Conservation (phyloP, 768 basidiomycete species). For the Lactarius deliciosus region DNA sequence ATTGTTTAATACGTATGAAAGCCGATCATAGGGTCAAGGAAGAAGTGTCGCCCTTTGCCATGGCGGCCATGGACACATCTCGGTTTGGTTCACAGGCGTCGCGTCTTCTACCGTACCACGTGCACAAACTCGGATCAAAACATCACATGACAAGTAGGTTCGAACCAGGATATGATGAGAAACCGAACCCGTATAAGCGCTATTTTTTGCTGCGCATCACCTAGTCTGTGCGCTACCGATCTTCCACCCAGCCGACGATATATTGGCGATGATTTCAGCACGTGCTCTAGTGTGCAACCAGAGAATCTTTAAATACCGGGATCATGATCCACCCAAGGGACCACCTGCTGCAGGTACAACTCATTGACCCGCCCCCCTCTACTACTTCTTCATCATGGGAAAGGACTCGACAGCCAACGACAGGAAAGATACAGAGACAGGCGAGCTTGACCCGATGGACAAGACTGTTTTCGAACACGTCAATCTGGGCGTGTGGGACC, state of each 20-base stretch:
- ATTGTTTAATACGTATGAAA: conserved; percentile 19
- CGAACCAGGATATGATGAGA: no score
- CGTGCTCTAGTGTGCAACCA: background rate
- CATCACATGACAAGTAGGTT: no score
- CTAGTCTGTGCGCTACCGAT: background rate
- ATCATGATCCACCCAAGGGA: no score
- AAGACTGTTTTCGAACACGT: background rate
- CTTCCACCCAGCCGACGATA: background rate
- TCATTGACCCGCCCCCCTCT: background rate
- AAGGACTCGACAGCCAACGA: background rate
- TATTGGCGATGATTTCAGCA: no score
- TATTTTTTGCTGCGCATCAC: no score
- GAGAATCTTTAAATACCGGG: background rate
- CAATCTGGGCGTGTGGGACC: background rate
- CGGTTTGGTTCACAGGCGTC: no score
- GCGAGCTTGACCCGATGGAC: background rate
- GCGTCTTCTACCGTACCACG: no score
- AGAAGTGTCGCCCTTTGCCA: background rate
- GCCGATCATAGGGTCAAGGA: conserved; percentile 6
- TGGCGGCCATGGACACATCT: no score
- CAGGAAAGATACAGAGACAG: background rate
- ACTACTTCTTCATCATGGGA: background rate
- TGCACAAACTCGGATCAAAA: no score
- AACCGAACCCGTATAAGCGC: no score
- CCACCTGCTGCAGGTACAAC: background rate